Percentiles rank a stretch among this genome's conserved stretches.
phyloP scores from a whole-genome alignment of 2,329 filamentous ascomycete genomes.

The Colletotrichum karsti region DNA sequence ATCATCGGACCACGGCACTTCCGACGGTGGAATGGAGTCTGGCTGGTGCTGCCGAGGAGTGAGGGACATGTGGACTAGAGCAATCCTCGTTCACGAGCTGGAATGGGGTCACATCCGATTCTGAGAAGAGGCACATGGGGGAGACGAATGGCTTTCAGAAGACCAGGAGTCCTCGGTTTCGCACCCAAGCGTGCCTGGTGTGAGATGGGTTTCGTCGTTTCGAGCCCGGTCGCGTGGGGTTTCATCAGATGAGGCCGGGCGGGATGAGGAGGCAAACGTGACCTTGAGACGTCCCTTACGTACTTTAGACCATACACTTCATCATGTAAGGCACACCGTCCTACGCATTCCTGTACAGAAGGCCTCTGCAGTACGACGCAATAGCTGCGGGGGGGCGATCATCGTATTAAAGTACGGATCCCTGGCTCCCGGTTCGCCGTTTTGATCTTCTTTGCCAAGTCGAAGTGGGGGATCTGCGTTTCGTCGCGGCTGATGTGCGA shows the following conservation, averaged over 20 bases:
- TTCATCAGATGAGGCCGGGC: conserved; percentile 24
- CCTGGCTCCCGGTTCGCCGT: neutral
- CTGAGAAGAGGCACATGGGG: neutral
- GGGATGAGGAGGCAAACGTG: neutral
- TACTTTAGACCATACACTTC: neutral
- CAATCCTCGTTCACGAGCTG: neutral
- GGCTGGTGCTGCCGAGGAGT: neutral
- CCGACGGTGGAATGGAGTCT: conserved; percentile 2
- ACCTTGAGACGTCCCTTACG: neutral
- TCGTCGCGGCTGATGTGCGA: conserved; percentile 19
- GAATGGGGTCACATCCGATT: neutral
- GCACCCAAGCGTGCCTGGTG: neutral
- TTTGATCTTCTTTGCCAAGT: conserved; percentile 22
- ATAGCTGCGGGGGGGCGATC: neutral
- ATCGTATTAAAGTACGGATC: conserved; percentile 3
- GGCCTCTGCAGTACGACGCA: neutral
- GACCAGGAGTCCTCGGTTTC: conserved; percentile 7
- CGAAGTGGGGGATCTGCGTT: conserved; percentile 10
- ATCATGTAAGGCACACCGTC: neutral
- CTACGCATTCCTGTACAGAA: neutral
- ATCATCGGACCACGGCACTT: conserved; percentile 17
- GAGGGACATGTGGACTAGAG: neutral
- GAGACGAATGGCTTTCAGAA: neutral
- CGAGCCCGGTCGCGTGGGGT: conserved; percentile 10
- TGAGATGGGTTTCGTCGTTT: conserved; percentile 26